Evolutionary conservation across 2,329 filamentous ascomycete genomes (phyloP).

Genomic region (Diaporthe capsici): DNA sequence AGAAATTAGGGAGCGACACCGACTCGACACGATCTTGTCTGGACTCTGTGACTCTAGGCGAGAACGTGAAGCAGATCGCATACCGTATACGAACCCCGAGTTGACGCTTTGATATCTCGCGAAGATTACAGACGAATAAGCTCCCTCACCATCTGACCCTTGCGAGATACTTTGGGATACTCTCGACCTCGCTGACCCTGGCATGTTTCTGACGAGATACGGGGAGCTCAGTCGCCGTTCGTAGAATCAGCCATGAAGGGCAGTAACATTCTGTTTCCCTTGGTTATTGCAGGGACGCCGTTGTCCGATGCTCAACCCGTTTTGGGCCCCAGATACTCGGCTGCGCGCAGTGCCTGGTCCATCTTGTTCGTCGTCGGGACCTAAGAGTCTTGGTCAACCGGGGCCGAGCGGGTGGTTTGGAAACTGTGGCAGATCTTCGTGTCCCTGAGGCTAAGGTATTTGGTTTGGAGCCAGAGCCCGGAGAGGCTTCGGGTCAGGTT

Average conservation of each 20-base stretch:
- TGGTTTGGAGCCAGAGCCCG: slow-evolving; percentile 1
- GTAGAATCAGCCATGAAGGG: too few relatives aligned
- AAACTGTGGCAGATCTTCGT: slow-evolving; percentile 1
- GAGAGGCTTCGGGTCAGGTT: neutral
- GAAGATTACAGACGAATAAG: slow-evolving; percentile 11
- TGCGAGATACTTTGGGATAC: neutral
- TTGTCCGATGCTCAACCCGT: neutral
- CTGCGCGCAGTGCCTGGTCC: neutral
- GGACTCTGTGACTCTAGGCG: slow-evolving; percentile 16
- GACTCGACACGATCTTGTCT: slow-evolving; percentile 10
- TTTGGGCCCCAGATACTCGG: neutral
- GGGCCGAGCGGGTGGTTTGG: slow-evolving; percentile 23
- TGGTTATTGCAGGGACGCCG: neutral
- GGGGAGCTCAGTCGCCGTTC: too few relatives aligned
- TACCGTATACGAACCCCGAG: neutral
- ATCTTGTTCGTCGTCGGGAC: neutral
- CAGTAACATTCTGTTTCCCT: neutral
- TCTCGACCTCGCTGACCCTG: neutral
- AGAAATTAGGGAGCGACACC: slow-evolving; percentile 10
- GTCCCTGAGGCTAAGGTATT: neutral
- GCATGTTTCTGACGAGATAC: neutral
- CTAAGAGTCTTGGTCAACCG: neutral
- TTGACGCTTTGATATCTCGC: slow-evolving; percentile 21
- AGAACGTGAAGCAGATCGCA: neutral
- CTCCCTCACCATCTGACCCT: neutral